phyloP scores from a whole-genome alignment of 345 rosid genomes.

The Dipteronia sinensis region DNA sequence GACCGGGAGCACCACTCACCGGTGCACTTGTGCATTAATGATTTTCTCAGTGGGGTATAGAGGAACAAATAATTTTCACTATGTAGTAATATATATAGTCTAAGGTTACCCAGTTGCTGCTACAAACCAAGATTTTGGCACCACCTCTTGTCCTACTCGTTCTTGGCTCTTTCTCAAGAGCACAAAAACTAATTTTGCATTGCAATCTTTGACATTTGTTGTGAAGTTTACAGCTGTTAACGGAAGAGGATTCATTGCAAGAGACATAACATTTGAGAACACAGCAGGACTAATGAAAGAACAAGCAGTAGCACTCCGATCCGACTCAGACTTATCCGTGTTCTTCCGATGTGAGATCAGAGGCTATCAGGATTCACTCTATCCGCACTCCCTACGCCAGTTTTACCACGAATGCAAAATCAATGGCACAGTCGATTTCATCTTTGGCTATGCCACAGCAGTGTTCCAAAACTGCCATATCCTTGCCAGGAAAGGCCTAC shows the following conservation, averaged over 20 bases:
- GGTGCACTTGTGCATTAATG: too few relatives aligned
- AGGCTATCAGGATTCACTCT: slow-evolving; percentile 91
- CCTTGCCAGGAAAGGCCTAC: slow-evolving; percentile 60
- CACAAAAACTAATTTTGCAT: neutral
- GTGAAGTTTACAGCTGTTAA: slow-evolving; percentile 68
- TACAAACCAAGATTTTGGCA: neutral
- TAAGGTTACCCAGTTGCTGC: neutral
- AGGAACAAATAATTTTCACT: neutral
- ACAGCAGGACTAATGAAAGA: slow-evolving; percentile 80
- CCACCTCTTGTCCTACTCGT: too few relatives aligned
- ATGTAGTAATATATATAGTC: neutral
- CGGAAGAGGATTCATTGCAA: slow-evolving; percentile 81
- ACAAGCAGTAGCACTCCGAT: slow-evolving; percentile 83
- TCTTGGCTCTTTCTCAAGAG: too few relatives aligned
- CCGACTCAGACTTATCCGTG: slow-evolving; percentile 75
- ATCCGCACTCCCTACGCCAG: slow-evolving; percentile 86
- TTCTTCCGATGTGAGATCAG: slow-evolving; percentile 56
- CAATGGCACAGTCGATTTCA: slow-evolving; percentile 83
- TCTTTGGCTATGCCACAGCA: slow-evolving; percentile 73
- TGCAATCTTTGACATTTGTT: neutral
- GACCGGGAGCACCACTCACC: too few relatives aligned
- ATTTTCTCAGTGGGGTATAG: too few relatives aligned
- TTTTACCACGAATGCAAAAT: slow-evolving; percentile 82
- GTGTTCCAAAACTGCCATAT: slow-evolving; percentile 81
- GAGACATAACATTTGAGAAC: slow-evolving; percentile 81